Evolutionary conservation across 768 basidiomycete genomes (phyloP), one percentile per base, ranked within the genome.

Genomic region (Xanthoconium purpureum): DNA sequence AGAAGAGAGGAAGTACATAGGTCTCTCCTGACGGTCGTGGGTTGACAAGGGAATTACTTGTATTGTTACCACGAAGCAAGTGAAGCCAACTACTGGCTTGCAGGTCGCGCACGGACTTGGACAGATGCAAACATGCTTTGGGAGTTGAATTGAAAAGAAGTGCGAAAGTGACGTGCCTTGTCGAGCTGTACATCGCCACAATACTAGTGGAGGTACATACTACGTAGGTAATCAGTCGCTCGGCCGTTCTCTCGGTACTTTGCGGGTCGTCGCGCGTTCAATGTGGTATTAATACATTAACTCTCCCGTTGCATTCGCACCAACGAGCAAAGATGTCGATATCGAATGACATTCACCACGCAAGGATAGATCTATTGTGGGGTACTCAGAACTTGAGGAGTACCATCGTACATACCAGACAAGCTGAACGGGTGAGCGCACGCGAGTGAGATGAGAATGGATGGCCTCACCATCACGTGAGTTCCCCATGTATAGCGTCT

Each of bases 1-100:
- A 80, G 49, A 93, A 6, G 71, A 95, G 95, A 52, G 84, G 83
- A 75, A 94, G 93, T 37, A 93, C 94, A 68, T 24, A 24, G 4
- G 33, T 96, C 92, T 56, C 83, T 81, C 97, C 95, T 10, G 58
- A 33, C 40, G 17, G 33, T 47, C 46, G 55, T 38, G 92, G 90
- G 37, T 43, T 38, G 29, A 55, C 14, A 30, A 28, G n/a, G 24
- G 36, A 45, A 32, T 50, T 24, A 13, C 39, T 9, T 11, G 18
- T 35, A 28, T 13, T 6, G 28, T 47, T 52, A 28, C 49, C 51
- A 45, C 13, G 47, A 36, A 48, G 36, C 50, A 28, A 14, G 28
- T 18, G n/a, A 32, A 45, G 40, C 29, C 24, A 50, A 17, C 36
- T 38, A 28, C 18, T 8, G 29, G 24, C 5, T 38, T 17, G 20